Base-by-base conservation (phyloP, 441 rosid genomes). In the Adansonia grandidieri region DNA sequence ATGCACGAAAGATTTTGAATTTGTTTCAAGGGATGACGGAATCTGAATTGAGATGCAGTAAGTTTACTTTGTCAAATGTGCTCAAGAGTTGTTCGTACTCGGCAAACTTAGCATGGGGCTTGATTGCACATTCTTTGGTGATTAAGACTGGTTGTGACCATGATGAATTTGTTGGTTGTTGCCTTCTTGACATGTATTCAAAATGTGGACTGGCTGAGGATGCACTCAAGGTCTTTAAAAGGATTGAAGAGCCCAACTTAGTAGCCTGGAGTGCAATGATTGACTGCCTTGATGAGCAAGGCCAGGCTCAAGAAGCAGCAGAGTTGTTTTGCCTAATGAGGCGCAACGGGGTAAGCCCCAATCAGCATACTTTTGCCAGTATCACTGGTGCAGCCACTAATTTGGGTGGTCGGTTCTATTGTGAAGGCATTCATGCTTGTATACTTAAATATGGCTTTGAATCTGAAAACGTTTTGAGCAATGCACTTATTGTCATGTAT, bases 221-320 rank as follows among this genome's bases (percentile, higher is more conserved):
- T 61, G 89, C 89, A 19, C 63, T 82, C 10, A 81, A 82, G 77
- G 89, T 83, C 24, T 86, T 89, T 56, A 58, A 9, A 20, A 74
- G 51, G 80, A 80, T 87, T 69, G 62, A 80, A 40, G 56, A 77
- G 77, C 89, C 89, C n/a, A 82, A 86, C 74, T 32, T 80, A 2
- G 83, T 82, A 5, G 77, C 87, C 5, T 87, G 88, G 91, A 86
- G 82, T 78, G 80, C 83, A 54, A 78, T 87, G 71, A 87, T 87
- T 60, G 62, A 80, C 3, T 83, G 86, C 78, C 85, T 87, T 65
- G 81, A 64, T 65, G 83, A 72, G 85, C 86, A 86, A 48, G 88
- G 84, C n/a, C 66, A 54, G 28, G 75, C 79, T 64, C 74, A 65
- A 71, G 86, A 84, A 74, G 87, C 80, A 5, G 84, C 82, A 40